A percentile compares a stretch with the other conserved stretches of the same genome.
Conservation (phyloP, 176 grass and related monocot species). For the Triticum urartu region DNA sequence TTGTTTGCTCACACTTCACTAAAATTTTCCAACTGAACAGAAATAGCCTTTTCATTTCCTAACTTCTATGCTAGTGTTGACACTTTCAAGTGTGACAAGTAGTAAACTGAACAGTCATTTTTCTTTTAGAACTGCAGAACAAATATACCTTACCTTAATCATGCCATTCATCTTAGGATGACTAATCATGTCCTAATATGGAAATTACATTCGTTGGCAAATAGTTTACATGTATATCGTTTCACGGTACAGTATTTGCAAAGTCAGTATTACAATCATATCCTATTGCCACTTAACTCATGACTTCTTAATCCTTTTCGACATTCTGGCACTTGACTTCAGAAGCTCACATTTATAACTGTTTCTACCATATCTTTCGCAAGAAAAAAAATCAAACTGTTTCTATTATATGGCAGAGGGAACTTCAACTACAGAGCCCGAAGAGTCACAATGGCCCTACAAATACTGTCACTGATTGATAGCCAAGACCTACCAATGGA, state of each 20-base stretch:
- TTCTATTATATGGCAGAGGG: neutral
- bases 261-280: neutral
- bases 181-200: neutral
- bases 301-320: neutral
- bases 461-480: slow-evolving; percentile 62
- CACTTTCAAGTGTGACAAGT: neutral
- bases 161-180: neutral
- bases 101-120: neutral
- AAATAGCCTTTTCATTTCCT: too few relatives aligned
- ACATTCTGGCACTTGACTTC: neutral
- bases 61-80: too few relatives aligned
- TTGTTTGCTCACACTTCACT: neutral
- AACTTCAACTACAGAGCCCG: slow-evolving; percentile 18
- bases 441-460: slow-evolving; percentile 32
- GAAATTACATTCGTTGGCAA: neutral
- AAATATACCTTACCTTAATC: neutral
- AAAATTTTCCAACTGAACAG: neutral
- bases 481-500: slow-evolving; percentile 22
- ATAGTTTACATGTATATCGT: neutral
- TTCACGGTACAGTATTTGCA: neutral
- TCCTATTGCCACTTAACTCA: neutral
- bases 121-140: neutral
- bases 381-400: too few relatives aligned
- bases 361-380: neutral
- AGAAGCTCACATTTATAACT: slow-evolving; percentile 7